Conservation (phyloP, 345 rosid genomes). For the Cardamine resedifolia region DNA sequence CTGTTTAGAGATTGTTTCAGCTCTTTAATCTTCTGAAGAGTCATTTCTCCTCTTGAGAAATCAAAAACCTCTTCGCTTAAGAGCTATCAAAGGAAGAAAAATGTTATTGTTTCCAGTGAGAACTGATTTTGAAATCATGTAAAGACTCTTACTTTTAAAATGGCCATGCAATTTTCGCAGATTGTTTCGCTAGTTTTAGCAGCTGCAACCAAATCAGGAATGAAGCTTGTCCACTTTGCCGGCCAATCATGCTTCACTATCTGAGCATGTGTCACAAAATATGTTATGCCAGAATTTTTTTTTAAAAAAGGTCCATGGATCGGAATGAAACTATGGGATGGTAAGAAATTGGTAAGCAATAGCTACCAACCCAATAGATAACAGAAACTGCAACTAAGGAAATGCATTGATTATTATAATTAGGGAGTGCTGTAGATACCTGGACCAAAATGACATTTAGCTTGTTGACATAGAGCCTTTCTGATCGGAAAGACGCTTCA, state of each 20-base stretch:
- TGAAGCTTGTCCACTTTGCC: slow-evolving; percentile 92
- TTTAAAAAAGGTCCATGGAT: neutral
- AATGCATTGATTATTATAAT: neutral
- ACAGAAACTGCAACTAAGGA: neutral
- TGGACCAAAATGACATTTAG: slow-evolving; percentile 92
- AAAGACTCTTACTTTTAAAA: slow-evolving; percentile 65
- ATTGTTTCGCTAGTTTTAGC: slow-evolving; percentile 99
- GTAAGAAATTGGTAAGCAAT: neutral
- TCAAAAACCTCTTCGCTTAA: slow-evolving; percentile 99
- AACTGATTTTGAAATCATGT: slow-evolving; percentile 16
- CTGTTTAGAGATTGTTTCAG: slow-evolving; percentile 96
- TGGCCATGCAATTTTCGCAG: slow-evolving; percentile 98
- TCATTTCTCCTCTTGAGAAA: slow-evolving; percentile 99
- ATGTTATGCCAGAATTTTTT: slow-evolving; percentile 22
- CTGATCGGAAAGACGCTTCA: slow-evolving; percentile 78
- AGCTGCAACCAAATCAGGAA: slow-evolving; percentile 98
- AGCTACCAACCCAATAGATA: slow-evolving; percentile 11
- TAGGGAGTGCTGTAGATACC: slow-evolving; percentile 46
- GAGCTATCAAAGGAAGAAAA: slow-evolving; percentile 51
- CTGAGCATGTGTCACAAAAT: slow-evolving; percentile 42
- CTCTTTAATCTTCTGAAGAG: slow-evolving; percentile 94
- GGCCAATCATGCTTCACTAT: slow-evolving; percentile 99
- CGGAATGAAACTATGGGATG: neutral
- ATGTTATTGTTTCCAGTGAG: slow-evolving; percentile 19
- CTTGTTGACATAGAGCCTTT: slow-evolving; percentile 94